Percentiles rank a stretch among this genome's conserved stretches.
Evolutionary conservation across 2,329 filamentous ascomycete species (phyloP).

Genomic region (Colletotrichum sp.): DNA sequence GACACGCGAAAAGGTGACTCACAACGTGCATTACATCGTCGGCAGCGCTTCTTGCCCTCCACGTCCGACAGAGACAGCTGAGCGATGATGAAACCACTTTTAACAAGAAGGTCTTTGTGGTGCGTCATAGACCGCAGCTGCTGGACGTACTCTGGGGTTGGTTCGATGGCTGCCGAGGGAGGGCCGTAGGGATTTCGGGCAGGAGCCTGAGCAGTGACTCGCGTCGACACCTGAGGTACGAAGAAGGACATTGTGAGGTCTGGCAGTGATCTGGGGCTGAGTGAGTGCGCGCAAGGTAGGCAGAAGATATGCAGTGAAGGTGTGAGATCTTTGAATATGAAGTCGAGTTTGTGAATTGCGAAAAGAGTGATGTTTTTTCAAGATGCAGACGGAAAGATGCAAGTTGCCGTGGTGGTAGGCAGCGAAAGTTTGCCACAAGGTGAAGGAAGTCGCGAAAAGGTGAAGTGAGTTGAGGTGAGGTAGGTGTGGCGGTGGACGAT

Average conservation of each 20-base stretch:
- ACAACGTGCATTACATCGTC: slow-evolving; percentile 26
- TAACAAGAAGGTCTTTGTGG: slow-evolving; percentile 22
- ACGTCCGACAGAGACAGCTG: slow-evolving; percentile 30
- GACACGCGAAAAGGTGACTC: neutral
- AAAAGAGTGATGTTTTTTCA: neutral
- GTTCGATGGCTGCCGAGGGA: slow-evolving; percentile 18
- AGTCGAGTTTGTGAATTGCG: neutral
- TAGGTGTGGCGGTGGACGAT: neutral
- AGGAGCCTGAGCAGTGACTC: neutral
- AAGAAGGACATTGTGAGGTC: neutral
- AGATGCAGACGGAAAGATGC: neutral
- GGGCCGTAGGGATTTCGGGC: slow-evolving; percentile 1
- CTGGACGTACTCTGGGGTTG: slow-evolving; percentile 23
- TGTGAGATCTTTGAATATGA: neutral
- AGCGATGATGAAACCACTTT: slow-evolving; percentile 30
- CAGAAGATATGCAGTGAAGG: neutral
- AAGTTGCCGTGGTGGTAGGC: neutral
- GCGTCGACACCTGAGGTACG: neutral
- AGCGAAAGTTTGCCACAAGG: neutral
- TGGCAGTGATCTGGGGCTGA: neutral
- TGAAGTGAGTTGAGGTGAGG: neutral
- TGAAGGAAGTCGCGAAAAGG: neutral
- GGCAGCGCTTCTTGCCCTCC: slow-evolving; percentile 35
- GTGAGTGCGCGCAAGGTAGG: neutral
- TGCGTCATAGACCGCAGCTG: slow-evolving; percentile 25